Base-by-base conservation (phyloP, 1,284 basidiomycete genomes). In the Cutaneotrichosporon daszewskae region DNA sequence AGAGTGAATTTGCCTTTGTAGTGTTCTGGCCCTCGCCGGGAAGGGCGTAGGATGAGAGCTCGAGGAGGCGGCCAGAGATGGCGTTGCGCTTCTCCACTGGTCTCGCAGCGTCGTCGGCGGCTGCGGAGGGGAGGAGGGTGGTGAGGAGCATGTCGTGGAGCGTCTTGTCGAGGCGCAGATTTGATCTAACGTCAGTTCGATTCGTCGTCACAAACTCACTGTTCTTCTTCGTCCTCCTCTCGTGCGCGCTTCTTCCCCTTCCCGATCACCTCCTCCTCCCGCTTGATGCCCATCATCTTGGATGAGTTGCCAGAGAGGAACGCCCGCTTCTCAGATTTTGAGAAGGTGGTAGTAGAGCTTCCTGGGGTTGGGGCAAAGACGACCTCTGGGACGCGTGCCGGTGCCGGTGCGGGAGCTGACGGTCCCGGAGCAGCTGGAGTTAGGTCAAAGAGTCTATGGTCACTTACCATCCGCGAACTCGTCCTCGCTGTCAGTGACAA, bases 91-190 rank as follows among this genome's bases (percentile, higher is more conserved):
- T 72, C 17, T 72, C 68, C 16, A 65, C 60, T 3, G 69, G 68
- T 3, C 63, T 57, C 5, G 55, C 48, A 3, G 60, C 59, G 7
- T 39, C 36, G 26, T 55, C 50, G 14, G 57, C 37, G 1, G 54
- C 40, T 1, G 60, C 49, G 4, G 45, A 36, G 3, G 71, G 64
- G 1, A 73, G 51, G 12, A 73, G 59, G 12, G 53, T 60, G 12
- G 56, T 71, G 37, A 69, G 55, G n/a, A 73, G 59, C 55, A 73
- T 62, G 35, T 58, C 48, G 38, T 73, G 71, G 9, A 73, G 56
- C 9, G 68, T 62, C 49, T 70, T 67, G 58, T 73, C 71, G 18
- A 73, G 60, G 14, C 56, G 50, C 6, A 53, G 34, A 40, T 71
- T 69, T 13, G 62, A 62, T 37, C 63, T 66, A 37, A 8, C 1